phyloP scores from a whole-genome alignment of 768 basidiomycete genomes.

The Leccinum rimulosum region DNA sequence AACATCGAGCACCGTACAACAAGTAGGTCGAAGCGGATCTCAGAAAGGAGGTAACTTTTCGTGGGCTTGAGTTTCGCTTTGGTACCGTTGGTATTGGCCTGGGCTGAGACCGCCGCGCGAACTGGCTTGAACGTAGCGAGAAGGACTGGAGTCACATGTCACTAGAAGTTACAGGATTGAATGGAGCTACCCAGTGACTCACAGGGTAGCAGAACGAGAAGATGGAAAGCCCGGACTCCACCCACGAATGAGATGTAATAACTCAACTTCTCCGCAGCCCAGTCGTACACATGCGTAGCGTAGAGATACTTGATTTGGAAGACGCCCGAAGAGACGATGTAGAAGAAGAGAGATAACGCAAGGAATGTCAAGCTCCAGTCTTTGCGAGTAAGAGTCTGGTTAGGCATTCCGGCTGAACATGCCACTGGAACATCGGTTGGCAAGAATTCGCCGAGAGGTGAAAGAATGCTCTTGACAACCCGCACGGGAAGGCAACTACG shows the following conservation, averaged over 20 bases:
- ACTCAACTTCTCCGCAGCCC: constrained; percentile 68
- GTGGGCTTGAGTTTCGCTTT: constrained; percentile 45
- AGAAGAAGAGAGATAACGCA: constrained; percentile 60
- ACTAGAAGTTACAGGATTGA: constrained; percentile 33
- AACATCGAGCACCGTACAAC: constrained; percentile 62
- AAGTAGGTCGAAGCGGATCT: constrained; percentile 67
- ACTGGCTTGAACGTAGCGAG: constrained; percentile 58
- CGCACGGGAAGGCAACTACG: constrained; percentile 12
- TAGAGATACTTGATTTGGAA: constrained; percentile 79
- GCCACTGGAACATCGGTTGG: constrained; percentile 49
- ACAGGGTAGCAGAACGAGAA: constrained; percentile 70
- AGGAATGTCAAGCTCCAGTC: constrained; percentile 78
- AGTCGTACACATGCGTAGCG: constrained; percentile 66
- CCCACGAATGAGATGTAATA: constrained; percentile 75
- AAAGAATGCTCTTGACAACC: constrained; percentile 47
- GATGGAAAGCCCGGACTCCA: constrained; percentile 58
- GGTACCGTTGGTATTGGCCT: constrained; percentile 4
- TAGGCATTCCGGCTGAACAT: constrained; percentile 53
- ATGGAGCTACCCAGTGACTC: constrained; percentile 25
- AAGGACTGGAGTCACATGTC: constrained; percentile 44
- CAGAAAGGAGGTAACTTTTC: constrained; percentile 51
- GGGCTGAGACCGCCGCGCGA: constrained; percentile 9
- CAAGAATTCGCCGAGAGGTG: constrained; percentile 67
- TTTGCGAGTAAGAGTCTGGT: constrained; percentile 50
- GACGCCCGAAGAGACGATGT: constrained; percentile 66